phyloP scores from a whole-genome alignment of 768 basidiomycete genomes.

The Rhodotorula toruloides region DNA sequence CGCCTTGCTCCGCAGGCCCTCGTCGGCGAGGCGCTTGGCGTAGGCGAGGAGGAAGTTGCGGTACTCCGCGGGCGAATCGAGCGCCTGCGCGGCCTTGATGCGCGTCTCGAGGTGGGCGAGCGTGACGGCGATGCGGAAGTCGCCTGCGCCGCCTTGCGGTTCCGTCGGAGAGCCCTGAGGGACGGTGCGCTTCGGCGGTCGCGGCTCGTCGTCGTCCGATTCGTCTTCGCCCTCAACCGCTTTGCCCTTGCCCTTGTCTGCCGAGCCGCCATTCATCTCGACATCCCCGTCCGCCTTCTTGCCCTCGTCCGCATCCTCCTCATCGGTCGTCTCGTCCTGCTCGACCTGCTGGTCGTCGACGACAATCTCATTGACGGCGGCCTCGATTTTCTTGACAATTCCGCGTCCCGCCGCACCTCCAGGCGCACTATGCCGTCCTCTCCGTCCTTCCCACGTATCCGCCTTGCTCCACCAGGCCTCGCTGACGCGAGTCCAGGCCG shows the following conservation, averaged over 20 bases:
- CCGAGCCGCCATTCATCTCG: constrained; percentile 11
- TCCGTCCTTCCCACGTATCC: constrained; percentile 70
- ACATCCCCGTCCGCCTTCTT: background rate
- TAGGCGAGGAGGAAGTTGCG: constrained; percentile 69
- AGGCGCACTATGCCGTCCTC: constrained; percentile 17
- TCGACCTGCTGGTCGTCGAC: constrained; percentile 12
- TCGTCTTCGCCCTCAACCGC: background rate
- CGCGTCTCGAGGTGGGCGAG: constrained; percentile 83
- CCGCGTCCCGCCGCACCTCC: constrained; percentile 16
- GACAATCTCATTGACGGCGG: constrained; percentile 41
- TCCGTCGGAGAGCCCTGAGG: background rate
- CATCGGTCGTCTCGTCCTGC: background rate
- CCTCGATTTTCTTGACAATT: constrained; percentile 38
- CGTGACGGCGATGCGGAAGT: constrained; percentile 57
- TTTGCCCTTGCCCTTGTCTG: constrained; percentile 10
- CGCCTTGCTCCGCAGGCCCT: constrained; percentile 77
- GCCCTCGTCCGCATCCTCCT: background rate
- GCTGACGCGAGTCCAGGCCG: constrained; percentile 67
- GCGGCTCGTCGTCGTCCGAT: background rate
- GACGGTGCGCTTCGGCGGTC: constrained; percentile 51
- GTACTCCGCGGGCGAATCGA: constrained; percentile 83
- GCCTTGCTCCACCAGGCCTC: constrained; percentile 81
- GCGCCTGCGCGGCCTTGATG: constrained; percentile 63
- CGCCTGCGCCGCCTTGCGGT: constrained; percentile 5
- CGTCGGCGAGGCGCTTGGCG: constrained; percentile 78